Evolutionary conservation across 2,329 filamentous ascomycete species (phyloP), one percentile per base, ranked within the genome.

Genomic region (Alternaria consortialis): DNA sequence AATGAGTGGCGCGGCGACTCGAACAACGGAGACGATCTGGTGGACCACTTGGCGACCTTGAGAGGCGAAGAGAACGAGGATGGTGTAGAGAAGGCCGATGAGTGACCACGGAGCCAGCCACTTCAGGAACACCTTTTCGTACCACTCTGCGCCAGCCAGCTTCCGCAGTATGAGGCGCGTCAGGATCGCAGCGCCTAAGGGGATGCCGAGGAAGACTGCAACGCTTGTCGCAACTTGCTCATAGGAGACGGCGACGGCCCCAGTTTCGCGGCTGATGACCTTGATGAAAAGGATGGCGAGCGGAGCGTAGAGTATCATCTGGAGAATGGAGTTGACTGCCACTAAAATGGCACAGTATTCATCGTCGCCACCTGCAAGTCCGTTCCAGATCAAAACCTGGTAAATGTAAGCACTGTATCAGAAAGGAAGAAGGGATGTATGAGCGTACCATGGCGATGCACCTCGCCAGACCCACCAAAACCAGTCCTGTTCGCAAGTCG

Each of bases 1-100:
- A 2, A 94, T 74, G 36, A 96, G 80, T 0, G 92, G 92, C 0
- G 91, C 91, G 0, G 90, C 88, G 0, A 95, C 91, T 1, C 92
- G 84, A 6, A 94, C 81, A 0, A 96, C 92, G 0, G 89, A 89
- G 1, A 93, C 89, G 60, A 94, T 90, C 76, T 94, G 91, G 67
- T 91, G 88, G 1, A 94, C 88, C 1, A 95, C 91, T 50, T 89
- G 88, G 20, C 81, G 79, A 4, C 91, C 91, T 72, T 95, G 92
- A 0, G 92, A 0, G 0, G 91, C 91, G 74, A 96, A 95, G 5
- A 95, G 84, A 2, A 95, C 87, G 5, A 94, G 76, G 68, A 95
- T 93, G 3, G 92, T 95, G 80, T 92, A 95, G 0, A 96, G 81
- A 9, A 96, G 84, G 1, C 92, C 92, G 64, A 95, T 86, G 5